Evolutionary conservation across 768 basidiomycete genomes (phyloP), one percentile per base, ranked within the genome.

Genomic region (Tulasnella sp.): DNA sequence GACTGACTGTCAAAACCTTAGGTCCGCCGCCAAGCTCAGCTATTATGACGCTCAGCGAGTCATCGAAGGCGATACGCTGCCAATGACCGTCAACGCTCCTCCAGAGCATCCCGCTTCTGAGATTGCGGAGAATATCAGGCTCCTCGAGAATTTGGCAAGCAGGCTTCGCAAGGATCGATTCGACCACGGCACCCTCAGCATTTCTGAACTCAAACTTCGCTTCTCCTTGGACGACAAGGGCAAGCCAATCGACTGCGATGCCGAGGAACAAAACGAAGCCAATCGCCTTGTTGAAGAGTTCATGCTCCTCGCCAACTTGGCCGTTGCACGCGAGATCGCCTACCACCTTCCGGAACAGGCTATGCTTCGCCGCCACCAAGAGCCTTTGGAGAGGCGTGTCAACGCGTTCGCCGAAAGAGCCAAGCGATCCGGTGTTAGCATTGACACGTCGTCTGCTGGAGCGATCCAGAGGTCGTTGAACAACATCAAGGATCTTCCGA

Each of bases 341-440:
- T 93, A 96, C 34, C 92, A 96, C 83, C 90, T 99, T 37, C 96
- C 98, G 40, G 98, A 99, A 85, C 98, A 99, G 85, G 94, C 97
- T n/a, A 89, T 99, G 20, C 90, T 99, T 69, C 93, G 98, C 81
- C 93, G 98, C 79, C 97, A 99, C 84, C 98, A 99, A 85, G 90
- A 88, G 40, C 98, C 98, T 2, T 89, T 98, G 79, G 96, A 98
- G 75, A 92, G 98, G 81, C 93, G 98, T 72, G 87, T 99, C 81
- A 93, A 89, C 80, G 89, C 89, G 16, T 97, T 99, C 84, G 87
- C 86, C 72, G 92, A 94, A 80, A 93, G 96, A 42, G 96, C 96
- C 6, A 89, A 90, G 76, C 92, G 95, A 72, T 89, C 98, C 64
- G 96, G 96, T 8, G 92, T 93, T 85, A 89, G 90, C 8, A 90